These are phyloP conservation scores for Kewa caespitosa DNA, from an alignment of 179 eudicot species.

Conservation along the genomic window DNA sequence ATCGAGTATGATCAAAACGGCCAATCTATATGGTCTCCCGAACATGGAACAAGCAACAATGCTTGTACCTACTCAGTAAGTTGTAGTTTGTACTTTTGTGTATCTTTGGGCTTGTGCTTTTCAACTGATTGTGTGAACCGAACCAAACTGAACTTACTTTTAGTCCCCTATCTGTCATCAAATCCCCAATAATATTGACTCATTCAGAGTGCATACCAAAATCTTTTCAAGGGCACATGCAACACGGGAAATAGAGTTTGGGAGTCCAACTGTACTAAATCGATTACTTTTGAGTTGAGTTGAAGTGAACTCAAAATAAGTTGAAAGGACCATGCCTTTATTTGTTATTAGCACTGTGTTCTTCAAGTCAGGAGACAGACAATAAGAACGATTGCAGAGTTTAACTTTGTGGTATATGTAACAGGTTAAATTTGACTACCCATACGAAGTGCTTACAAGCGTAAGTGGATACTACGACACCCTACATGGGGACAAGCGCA, in stretches of 20 bases:
- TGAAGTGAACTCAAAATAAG: background rate
- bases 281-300: no score
- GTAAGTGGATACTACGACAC: slow-evolving; percentile 37
- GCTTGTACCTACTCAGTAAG: slow-evolving; percentile 37
- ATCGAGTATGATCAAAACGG: slow-evolving; percentile 40
- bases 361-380: no score
- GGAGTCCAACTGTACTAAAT: no score
- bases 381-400: no score
- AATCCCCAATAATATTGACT: no score
- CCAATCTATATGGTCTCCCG: slow-evolving; percentile 31
- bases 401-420: background rate
- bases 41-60: slow-evolving; percentile 33
- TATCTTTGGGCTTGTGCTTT: no score
- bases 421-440: slow-evolving; percentile 43
- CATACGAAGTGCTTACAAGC: slow-evolving; percentile 31
- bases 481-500: slow-evolving; percentile 24
- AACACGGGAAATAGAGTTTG: no score
- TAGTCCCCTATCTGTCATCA: background rate
- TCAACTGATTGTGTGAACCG: background rate
- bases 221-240: no score
- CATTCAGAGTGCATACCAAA: no score
- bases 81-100: background rate
- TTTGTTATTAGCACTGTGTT: no score
- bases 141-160: background rate
- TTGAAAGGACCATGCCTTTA: no score